These are phyloP conservation scores for Corniculantispora saksenae DNA, from an alignment of 2,329 filamentous ascomycete genomes.

Conservation along the genomic window DNA sequence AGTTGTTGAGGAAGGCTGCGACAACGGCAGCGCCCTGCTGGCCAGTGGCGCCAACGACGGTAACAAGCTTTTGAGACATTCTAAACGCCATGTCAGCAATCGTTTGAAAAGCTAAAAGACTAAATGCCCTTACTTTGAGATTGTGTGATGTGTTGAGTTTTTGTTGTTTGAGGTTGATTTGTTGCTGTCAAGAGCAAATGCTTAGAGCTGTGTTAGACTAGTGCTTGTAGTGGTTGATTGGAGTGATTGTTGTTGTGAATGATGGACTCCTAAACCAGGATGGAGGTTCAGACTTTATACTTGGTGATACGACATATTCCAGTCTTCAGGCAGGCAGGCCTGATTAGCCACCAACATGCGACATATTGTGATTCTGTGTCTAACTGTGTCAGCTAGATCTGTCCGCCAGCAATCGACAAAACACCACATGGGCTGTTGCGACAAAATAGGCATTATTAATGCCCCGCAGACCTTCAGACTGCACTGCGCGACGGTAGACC, in stretches of 20 bases:
- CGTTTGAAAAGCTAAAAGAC: too few species aligned
- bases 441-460: neutral
- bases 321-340: too few species aligned
- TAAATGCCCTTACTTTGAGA: neutral
- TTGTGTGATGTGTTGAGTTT: too few species aligned
- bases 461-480: neutral
- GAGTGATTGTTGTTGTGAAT: too few species aligned
- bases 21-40: constrained; percentile 18
- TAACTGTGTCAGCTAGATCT: neutral
- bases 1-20: neutral
- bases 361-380: neutral
- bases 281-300: too few species aligned
- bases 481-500: neutral
- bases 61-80: constrained; percentile 16
- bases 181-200: too few species aligned
- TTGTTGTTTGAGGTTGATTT: too few species aligned
- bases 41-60: constrained; percentile 18
- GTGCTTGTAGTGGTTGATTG: too few species aligned
- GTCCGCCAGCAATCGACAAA: neutral
- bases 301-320: too few species aligned
- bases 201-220: too few species aligned
- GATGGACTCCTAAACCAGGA: too few species aligned
- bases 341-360: neutral
- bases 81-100: too few species aligned
- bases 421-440: neutral